These are phyloP conservation scores for Whalleya microplaca DNA, from an alignment of 2,329 filamentous ascomycete species.

Conservation along the genomic window DNA sequence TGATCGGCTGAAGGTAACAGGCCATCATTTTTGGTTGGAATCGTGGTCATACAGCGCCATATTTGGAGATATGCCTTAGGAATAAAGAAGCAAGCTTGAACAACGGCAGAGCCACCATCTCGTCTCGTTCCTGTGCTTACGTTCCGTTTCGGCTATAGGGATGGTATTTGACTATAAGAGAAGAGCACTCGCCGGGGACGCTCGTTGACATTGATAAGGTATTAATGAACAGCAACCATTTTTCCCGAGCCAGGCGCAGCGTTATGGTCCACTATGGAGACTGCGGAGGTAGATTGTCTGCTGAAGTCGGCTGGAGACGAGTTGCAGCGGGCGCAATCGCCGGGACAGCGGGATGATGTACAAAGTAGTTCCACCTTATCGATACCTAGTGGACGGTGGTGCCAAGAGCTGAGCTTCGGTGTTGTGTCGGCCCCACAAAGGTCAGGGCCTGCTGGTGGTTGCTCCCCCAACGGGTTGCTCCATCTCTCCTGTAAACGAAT, in stretches of 20 bases:
- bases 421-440: conserved; percentile 1
- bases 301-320: not conserved
- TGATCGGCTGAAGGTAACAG: conserved; percentile 5
- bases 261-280: not conserved
- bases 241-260: not conserved
- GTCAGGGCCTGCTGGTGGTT: conserved; percentile 20
- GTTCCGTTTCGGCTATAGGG: conserved; percentile 6
- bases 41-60: conserved; percentile 62
- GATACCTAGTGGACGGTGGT: not conserved
- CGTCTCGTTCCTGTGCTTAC: conserved; percentile 9
- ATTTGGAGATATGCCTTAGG: conserved; percentile 69
- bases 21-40: not conserved
- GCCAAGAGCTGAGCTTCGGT: not conserved
- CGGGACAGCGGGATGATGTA: not conserved
- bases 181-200: not conserved
- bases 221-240: conserved; percentile 6
- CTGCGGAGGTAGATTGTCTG: not conserved
- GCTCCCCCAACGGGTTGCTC: conserved; percentile 32
- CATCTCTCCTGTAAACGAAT: conserved; percentile 26
- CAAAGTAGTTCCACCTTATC: not conserved
- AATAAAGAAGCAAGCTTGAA: conserved; percentile 70
- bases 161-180: not conserved
- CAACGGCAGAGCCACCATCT: conserved; percentile 67
- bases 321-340: too few species aligned
- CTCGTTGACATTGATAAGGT: not conserved